phyloP scores from a whole-genome alignment of 768 basidiomycete genomes.

The Lactifluus echinatus region DNA sequence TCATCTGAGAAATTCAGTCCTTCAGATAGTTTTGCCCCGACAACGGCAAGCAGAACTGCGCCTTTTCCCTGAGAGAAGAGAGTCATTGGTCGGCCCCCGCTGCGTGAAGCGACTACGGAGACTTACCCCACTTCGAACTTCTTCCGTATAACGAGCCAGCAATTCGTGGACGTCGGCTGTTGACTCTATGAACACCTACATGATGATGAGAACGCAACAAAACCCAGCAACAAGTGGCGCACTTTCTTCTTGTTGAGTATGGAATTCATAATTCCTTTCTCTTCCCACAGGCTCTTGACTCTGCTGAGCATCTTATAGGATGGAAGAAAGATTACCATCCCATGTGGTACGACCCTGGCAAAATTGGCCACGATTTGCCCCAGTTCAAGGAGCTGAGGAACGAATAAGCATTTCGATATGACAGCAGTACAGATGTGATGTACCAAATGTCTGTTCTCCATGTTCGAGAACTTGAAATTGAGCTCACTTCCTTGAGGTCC shows the following conservation, averaged over 20 bases:
- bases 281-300: constrained; percentile 58
- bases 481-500: constrained; percentile 69
- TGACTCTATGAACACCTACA: constrained; percentile 15
- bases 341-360: constrained; percentile 67
- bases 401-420: constrained; percentile 3
- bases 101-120: not conserved
- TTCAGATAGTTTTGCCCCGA: constrained; percentile 96
- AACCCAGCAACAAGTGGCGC: constrained; percentile 5
- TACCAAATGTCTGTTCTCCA: constrained; percentile 52
- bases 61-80: constrained; percentile 33
- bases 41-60: constrained; percentile 85
- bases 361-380: constrained; percentile 82
- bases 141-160: constrained; percentile 10
- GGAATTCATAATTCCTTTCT: constrained; percentile 51
- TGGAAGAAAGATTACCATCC: constrained; percentile 91
- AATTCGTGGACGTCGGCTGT: constrained; percentile 11
- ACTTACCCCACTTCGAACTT: constrained; percentile 11
- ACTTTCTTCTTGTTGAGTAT: constrained; percentile 71
- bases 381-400: constrained; percentile 60
- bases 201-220: not conserved
- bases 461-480: constrained; percentile 74
- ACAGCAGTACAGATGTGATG: constrained; percentile 1
- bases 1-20: constrained; percentile 53
- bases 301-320: constrained; percentile 77
- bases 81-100: not conserved